Base-by-base conservation (phyloP, 2,329 filamentous ascomycete species). In the Ceratocystis diversiconidia region DNA sequence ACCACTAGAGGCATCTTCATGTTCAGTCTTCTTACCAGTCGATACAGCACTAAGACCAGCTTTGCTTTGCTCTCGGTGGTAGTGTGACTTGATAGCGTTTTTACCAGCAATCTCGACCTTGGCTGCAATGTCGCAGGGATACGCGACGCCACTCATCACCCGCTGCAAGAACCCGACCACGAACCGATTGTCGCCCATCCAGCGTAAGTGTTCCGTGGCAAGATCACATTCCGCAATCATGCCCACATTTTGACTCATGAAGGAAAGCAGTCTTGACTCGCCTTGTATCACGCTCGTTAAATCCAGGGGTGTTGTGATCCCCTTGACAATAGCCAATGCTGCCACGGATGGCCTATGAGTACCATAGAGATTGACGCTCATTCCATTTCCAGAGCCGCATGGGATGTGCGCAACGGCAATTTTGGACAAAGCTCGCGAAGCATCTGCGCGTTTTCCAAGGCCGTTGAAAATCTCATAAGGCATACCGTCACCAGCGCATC, bases 381-480 rank as follows among this genome's bases (percentile, higher is more conserved):
- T 88, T 25, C 90, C 94, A 74, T 99, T 99, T 5, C 94, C 94
- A 62, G 89, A 94, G 15, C 94, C 94, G 72, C 92, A 95, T 1
- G 94, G 94, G 44, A 99, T 80, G 72, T 96, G 90, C 25, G 86
- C 87, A 1, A 99, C 85, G 0, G 94, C 89, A 15, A 97, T 77
- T 71, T 86, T 88, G 25, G 80, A 77, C 68, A 99, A 76, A 0
- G 92, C 94, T 65, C 81, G 81, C 41, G 80, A 79, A 22, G 91
- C 91, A 75, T 96, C 89, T 3, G 80, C 73, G 48, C 90, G 85
- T 75, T 85, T 87, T 15, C 84, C 91, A 41, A 99, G 77, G 0
- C 94, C 94, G 73, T 99, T 97, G 78, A 96, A 96, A 7, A 96
- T 88, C 75, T 99, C 94, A 73, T 96, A 88, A 0, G 90, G 87